phyloP scores from a whole-genome alignment of 169 alveolate genomes.

The Babesia sp. region DNA sequence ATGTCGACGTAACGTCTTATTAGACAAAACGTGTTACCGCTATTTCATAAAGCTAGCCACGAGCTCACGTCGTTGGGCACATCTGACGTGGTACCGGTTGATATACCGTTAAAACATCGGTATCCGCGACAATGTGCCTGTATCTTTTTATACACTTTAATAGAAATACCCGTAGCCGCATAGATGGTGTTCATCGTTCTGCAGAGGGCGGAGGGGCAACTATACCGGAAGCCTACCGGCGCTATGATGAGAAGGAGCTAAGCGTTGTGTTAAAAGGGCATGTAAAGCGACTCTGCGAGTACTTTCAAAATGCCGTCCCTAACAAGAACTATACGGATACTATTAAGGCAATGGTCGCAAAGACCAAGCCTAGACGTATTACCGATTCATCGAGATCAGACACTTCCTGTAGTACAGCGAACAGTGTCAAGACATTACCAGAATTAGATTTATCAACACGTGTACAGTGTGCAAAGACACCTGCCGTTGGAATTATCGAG shows the following conservation, averaged over 20 bases:
- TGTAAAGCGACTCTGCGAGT: slow-evolving; percentile 60
- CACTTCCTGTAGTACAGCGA: slow-evolving; percentile 11
- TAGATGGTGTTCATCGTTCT: background rate
- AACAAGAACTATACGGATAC: slow-evolving; percentile 19
- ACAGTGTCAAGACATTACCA: background rate
- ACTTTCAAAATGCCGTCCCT: slow-evolving; percentile 45
- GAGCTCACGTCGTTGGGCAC: slow-evolving; percentile 1
- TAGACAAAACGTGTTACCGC: too few relatives aligned
- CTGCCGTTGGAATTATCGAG: slow-evolving; percentile 16
- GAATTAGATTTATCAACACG: background rate
- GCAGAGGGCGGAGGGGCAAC: background rate
- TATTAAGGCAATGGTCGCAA: slow-evolving; percentile 26
- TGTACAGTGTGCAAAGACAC: background rate
- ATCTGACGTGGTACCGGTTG: background rate
- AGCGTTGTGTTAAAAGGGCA: slow-evolving; percentile 51
- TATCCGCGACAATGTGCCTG: background rate
- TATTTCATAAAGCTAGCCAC: background rate
- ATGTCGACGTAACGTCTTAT: too few relatives aligned
- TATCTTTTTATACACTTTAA: background rate
- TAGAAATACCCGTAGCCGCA: background rate
- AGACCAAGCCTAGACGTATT: slow-evolving; percentile 21
- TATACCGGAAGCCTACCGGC: background rate
- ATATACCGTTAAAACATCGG: background rate
- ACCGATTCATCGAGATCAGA: background rate
- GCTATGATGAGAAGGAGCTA: slow-evolving; percentile 25